Base-by-base conservation (phyloP, 2,329 filamentous ascomycete species). In the Hypoxylon sp. region DNA sequence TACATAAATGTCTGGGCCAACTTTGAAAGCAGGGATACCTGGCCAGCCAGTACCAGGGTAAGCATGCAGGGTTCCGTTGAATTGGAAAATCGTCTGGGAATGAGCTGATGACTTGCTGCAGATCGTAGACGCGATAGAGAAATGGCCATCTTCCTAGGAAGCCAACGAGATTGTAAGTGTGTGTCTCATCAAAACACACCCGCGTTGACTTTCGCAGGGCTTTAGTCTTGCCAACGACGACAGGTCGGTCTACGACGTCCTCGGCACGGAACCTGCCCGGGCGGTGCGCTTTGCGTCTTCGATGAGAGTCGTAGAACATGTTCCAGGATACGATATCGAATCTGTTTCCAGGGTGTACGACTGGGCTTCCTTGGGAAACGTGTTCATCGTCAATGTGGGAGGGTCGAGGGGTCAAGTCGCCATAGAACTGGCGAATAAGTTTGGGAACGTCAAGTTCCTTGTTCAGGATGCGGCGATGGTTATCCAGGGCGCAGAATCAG, bases 111-210 rank as follows among this genome's bases (percentile, higher is more conserved):
- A 38, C 21, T 15, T 41, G 20, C 27, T 9, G 3, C 42, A 69
- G 62, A 57, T 60, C 9, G 29, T 59, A 21, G 60, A 64, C 5
- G 67, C 68, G 15, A 43, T 69, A 8, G n/a, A 56, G 38, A 67
- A 65, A 57, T 70, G 63, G 63, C 61, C 66, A 7, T 45, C 29
- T 1, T 69, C 66, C 15, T 20, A 65, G 38, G 67, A 69, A 45
- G 41, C 56, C n/a, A 66, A 60, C 20, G 56, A 69, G 42, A 66
- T 64, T 15, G 62, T 64, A 47, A 62, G 62, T 46, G 9, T 46
- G 41, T 42, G 31, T 55, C 60, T 60, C 41, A 42, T 42, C 38
- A 20, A 42, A n/a, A n/a, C n/a, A n/a, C n/a, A n/a, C n/a, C n/a
- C 5, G 21, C 20, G 38, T 42, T 26, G 21, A 42, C 38, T 17